phyloP scores from a whole-genome alignment of 2,329 filamentous ascomycete species.

The Colletotrichum liriopes region DNA sequence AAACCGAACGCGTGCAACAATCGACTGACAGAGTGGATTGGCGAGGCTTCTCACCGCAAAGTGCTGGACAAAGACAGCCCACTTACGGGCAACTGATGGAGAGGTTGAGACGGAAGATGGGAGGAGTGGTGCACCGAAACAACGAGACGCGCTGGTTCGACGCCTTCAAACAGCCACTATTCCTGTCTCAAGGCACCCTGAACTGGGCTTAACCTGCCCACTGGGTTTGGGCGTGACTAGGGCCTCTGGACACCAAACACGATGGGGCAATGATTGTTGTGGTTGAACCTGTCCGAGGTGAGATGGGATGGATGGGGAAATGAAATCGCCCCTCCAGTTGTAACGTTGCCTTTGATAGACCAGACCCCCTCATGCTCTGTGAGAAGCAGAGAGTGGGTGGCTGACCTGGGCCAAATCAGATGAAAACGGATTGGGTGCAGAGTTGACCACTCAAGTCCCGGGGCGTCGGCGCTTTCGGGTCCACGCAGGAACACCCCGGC shows the following conservation, averaged over 20 bases:
- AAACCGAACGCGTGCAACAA: constrained; percentile 33
- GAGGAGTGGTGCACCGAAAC: constrained; percentile 15
- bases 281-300: constrained; percentile 4
- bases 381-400: constrained; percentile 8
- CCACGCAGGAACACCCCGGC: background rate
- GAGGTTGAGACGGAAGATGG: background rate
- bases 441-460: constrained; percentile 15
- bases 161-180: constrained; percentile 12
- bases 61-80: constrained; percentile 8
- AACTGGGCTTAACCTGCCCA: constrained; percentile 7
- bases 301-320: constrained; percentile 14
- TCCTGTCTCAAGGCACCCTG: constrained; percentile 8
- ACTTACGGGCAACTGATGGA: background rate
- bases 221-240: background rate
- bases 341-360: constrained; percentile 41
- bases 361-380: background rate
- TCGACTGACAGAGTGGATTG: constrained; percentile 5
- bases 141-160: constrained; percentile 10
- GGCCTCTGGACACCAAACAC: background rate
- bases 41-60: background rate
- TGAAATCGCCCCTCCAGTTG: constrained; percentile 38
- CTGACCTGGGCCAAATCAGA: constrained; percentile 29
- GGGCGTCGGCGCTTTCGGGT: constrained; percentile 8
- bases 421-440: constrained; percentile 25
- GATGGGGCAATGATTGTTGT: constrained; percentile 5